Base-by-base conservation (phyloP, 2,329 filamentous ascomycete species). In the Aspergillus nomiae region DNA sequence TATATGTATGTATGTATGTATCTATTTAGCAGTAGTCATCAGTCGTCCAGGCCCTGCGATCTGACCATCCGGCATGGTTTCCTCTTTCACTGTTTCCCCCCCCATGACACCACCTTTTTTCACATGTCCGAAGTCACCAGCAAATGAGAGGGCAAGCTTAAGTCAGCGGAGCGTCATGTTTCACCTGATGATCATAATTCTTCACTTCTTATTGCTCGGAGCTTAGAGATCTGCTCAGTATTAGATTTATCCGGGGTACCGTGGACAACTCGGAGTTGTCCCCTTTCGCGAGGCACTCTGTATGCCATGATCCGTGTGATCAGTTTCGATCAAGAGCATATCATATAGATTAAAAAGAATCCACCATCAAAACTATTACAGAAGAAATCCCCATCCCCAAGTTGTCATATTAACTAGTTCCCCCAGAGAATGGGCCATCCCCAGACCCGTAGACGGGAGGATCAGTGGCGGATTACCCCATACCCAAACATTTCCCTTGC, bases 141-240 rank as follows among this genome's bases (percentile, higher is more conserved):
- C 61, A 63, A 63, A 63, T 63, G 16, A 54, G 46, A 38, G 36
- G 5, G 36, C 41, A 21, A 36, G 43, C 58, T 56, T 60, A 60
- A 53, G 61, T 63, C 61, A 63, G 61, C 61, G 56, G 55, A 21
- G 56, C 61, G 58, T 63, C 61, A 63, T 60, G 48, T 43, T 46
- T 30, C 36, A 43, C 26, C 28, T 45, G 28, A 51, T 51, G 24
- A 32, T 32, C 28, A 11, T n/a, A 3, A 4, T 32, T 51, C 28
- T 51, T 51, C 48, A 34, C 19, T 34, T 16, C 28, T 34, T 32
- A 51, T 51, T 30, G 28, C 16, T 32, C 28, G 5, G 32, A 51
- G 16, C 48, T 51, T 30, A 21, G 28, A n/a, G 16, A 30, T 51
- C 19, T 34, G 28, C 48, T 21, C 21, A 36, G 34, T 14, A 36